Percentiles rank a stretch among this genome's conserved stretches.
Evolutionary conservation across 768 basidiomycete species (phyloP).

Genomic region (Naganishia kalamii): DNA sequence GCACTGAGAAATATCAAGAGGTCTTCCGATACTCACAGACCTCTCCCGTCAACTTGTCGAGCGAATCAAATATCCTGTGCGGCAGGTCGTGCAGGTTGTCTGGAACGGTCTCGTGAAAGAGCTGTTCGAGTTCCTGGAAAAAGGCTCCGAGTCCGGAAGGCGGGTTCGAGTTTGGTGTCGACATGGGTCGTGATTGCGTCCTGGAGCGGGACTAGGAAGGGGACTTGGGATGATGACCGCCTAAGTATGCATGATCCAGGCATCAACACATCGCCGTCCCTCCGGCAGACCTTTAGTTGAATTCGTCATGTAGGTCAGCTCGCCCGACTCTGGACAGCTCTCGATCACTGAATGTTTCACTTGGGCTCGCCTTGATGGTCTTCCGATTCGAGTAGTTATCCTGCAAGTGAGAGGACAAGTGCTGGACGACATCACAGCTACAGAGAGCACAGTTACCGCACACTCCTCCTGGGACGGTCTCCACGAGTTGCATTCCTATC

Average conservation of each 20-base stretch:
- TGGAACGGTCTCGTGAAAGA: slow-evolving; percentile 30
- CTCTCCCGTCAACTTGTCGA: slow-evolving; percentile 41
- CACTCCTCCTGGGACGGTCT: too few relatives aligned
- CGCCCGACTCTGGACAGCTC: neutral
- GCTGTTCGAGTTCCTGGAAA: slow-evolving; percentile 1
- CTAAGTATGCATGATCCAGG: too few relatives aligned
- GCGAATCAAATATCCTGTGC: slow-evolving; percentile 35
- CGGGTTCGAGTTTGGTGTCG: neutral
- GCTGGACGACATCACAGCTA: too few relatives aligned
- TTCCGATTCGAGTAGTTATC: too few relatives aligned
- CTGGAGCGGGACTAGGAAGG: neutral
- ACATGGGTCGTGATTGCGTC: neutral
- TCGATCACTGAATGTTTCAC: neutral
- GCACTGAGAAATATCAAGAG: slow-evolving; percentile 5
- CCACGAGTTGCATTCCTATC: too few relatives aligned
- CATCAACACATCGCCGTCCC: neutral
- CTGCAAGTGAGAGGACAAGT: too few relatives aligned
- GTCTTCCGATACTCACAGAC: slow-evolving; percentile 29
- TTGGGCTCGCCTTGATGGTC: too few relatives aligned
- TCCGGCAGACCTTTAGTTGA: neutral
- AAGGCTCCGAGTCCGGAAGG: neutral
- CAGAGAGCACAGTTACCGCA: too few relatives aligned
- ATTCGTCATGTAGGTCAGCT: neutral
- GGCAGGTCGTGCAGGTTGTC: slow-evolving; percentile 42
- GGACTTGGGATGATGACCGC: too few relatives aligned